phyloP scores from a whole-genome alignment of 257 asterid species.

The Nicotiana attenuata region DNA sequence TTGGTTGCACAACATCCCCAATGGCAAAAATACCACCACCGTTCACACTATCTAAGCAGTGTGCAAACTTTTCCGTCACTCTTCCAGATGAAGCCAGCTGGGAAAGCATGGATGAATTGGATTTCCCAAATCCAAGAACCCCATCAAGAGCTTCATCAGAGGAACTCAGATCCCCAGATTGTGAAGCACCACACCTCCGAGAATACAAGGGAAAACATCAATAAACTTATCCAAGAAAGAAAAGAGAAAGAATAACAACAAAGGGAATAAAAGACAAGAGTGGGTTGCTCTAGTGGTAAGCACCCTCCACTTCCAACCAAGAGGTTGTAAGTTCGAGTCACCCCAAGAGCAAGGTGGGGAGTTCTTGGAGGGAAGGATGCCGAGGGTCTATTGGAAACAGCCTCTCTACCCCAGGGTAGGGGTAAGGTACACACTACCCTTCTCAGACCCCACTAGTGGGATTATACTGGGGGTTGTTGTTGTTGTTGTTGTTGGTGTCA shows the following conservation, averaged over 20 bases:
- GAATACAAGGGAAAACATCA: slow-evolving; percentile 14
- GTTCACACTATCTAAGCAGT: slow-evolving; percentile 89
- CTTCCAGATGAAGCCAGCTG: slow-evolving; percentile 91
- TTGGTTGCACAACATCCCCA: slow-evolving; percentile 97
- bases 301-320: no score
- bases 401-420: no score
- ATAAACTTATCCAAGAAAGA: slow-evolving; percentile 1
- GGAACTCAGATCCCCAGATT: slow-evolving; percentile 69
- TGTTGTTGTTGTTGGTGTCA: neutral
- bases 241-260: neutral
- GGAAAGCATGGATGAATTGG: slow-evolving; percentile 91
- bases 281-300: no score
- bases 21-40: slow-evolving; percentile 99
- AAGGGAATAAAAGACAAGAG: neutral
- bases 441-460: no score
- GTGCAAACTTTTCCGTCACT: slow-evolving; percentile 92
- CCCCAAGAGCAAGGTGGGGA: no score
- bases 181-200: slow-evolving; percentile 84
- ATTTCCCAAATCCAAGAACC: slow-evolving; percentile 91
- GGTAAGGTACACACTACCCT: no score
- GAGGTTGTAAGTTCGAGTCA: no score
- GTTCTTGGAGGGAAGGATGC: no score
- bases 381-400: no score
- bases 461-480: no score
- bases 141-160: slow-evolving; percentile 97